A percentile compares a stretch with the other conserved stretches of the same genome.
Evolutionary conservation across 1,284 basidiomycete genomes (phyloP).

Genomic region (Leccinum griseonigrum): DNA sequence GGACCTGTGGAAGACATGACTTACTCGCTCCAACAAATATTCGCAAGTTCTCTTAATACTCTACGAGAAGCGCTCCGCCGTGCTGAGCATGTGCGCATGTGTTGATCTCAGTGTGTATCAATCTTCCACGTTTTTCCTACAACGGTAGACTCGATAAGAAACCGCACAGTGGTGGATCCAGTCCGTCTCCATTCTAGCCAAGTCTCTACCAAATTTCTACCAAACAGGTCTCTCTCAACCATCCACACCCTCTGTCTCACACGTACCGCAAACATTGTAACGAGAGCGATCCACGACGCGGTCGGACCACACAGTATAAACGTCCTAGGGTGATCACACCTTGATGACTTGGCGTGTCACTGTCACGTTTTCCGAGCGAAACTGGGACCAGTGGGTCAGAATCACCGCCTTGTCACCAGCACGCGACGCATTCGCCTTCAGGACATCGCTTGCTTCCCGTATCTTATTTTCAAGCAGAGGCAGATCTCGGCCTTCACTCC

Average conservation of each 20-base stretch:
- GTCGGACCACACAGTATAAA: neutral
- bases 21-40: too few relatives aligned
- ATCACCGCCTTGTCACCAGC: conserved; percentile 3
- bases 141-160: too few relatives aligned
- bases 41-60: too few relatives aligned
- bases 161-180: too few relatives aligned
- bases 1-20: too few relatives aligned
- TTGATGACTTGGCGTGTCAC: conserved; percentile 4
- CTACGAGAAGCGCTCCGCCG: too few relatives aligned
- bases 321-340: conserved; percentile 7
- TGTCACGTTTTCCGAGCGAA: neutral
- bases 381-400: neutral
- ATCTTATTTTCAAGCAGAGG: neutral
- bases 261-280: neutral
- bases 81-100: too few relatives aligned
- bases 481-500: neutral
- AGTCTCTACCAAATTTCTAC: neutral
- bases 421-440: conserved; percentile 4
- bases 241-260: neutral
- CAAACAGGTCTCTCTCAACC: neutral
- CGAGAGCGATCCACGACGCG: neutral
- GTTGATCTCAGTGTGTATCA: too few relatives aligned
- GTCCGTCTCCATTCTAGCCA: too few relatives aligned
- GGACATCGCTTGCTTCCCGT: conserved; percentile 2
- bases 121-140: too few relatives aligned